Conservation (phyloP, 2,329 filamentous ascomycete genomes). For the Apiospora marii region DNA sequence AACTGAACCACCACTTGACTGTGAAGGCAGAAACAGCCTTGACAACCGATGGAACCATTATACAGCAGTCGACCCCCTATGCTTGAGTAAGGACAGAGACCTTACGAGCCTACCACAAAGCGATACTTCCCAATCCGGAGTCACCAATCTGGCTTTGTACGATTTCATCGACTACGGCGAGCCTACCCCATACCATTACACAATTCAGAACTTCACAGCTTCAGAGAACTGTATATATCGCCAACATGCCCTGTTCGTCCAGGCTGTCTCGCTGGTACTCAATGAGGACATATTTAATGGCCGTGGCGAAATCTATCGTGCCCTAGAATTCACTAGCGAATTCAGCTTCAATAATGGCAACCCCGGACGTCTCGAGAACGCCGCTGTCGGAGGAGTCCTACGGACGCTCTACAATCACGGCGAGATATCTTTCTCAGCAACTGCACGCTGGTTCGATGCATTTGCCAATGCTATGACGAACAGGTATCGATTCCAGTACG, state of each 20-base stretch:
- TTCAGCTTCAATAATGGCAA: background rate
- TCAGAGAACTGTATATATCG: conserved; percentile 4
- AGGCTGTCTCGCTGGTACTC: background rate
- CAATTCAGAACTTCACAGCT: background rate
- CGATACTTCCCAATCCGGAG: background rate
- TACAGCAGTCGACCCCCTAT: background rate
- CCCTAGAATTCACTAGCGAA: too few relatives aligned
- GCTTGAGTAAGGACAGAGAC: background rate
- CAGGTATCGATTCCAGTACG: background rate
- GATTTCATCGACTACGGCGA: background rate
- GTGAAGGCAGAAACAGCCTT: background rate
- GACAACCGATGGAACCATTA: background rate
- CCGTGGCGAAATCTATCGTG: too few relatives aligned
- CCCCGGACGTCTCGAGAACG: background rate
- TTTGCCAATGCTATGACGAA: conserved; percentile 3
- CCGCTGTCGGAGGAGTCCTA: background rate
- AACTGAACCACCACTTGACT: too few relatives aligned
- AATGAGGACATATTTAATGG: background rate
- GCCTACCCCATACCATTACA: background rate
- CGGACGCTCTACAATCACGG: background rate
- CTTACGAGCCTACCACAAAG: background rate
- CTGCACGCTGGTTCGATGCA: background rate
- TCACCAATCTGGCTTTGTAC: background rate
- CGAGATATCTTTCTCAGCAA: background rate
- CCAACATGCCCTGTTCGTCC: background rate